phyloP scores from a whole-genome alignment of 1,284 basidiomycete species.

The Calocybe gambosa region DNA sequence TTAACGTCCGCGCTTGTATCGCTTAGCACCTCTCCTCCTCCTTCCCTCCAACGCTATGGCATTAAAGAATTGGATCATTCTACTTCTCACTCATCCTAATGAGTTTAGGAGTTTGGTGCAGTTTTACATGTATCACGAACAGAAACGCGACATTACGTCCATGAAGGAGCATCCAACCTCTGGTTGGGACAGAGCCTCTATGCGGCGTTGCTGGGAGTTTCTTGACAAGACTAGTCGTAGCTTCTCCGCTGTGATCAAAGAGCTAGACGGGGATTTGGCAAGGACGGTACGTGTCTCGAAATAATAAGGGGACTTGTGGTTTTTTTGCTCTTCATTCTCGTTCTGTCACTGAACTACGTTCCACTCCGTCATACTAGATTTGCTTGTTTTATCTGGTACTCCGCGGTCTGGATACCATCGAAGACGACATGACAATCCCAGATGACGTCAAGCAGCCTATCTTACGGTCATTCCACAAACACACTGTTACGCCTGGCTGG shows the following conservation, averaged over 20 bases:
- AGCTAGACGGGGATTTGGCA: constrained; percentile 92
- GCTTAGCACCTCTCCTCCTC: background rate
- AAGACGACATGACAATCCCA: constrained; percentile 97
- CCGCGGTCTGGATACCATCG: constrained; percentile 91
- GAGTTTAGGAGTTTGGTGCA: constrained; percentile 78
- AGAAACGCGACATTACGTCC: constrained; percentile 74
- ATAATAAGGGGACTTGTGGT: no score
- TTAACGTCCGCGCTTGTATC: background rate
- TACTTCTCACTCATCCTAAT: constrained; percentile 67
- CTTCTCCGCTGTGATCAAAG: constrained; percentile 94
- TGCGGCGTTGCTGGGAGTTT: constrained; percentile 90
- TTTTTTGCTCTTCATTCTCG: background rate
- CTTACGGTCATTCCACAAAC: constrained; percentile 79
- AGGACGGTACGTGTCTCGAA: constrained; percentile 66
- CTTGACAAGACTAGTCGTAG: constrained; percentile 87
- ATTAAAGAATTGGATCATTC: constrained; percentile 41
- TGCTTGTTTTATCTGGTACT: constrained; percentile 96
- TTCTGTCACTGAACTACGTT: no score
- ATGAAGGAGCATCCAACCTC: constrained; percentile 66
- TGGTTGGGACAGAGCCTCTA: constrained; percentile 78
- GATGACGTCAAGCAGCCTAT: constrained; percentile 85
- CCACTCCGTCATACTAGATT: constrained; percentile 47
- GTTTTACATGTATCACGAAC: constrained; percentile 75
- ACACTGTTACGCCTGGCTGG: constrained; percentile 84
- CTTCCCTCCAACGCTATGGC: constrained; percentile 25